Evolutionary conservation across 2,329 filamentous ascomycete species (phyloP), one percentile per base, ranked within the genome.

Genomic region (Clonostachys rhizophaga): DNA sequence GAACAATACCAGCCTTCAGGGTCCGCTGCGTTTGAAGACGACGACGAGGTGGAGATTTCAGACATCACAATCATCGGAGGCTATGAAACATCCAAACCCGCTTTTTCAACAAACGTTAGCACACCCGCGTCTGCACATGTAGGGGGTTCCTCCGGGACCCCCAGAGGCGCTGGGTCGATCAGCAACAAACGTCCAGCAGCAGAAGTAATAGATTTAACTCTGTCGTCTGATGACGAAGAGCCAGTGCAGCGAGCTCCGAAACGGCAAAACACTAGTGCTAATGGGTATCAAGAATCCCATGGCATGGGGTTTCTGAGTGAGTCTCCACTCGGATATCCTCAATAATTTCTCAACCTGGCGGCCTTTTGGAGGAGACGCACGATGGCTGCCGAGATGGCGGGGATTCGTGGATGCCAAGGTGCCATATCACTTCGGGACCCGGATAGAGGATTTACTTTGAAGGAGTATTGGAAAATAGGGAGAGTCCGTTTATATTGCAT

Each of bases 171-270:
- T 30, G 63, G 57, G 13, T 60, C 65, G 18, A 65, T 54, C 34
- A 71, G 71, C 51, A 60, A 59, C 47, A 81, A 82, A 59, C 71
- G 78, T 18, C 67, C 71, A 2, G 65, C 68, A 4, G 65, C 75
- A 6, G 71, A 78, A 41, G 73, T 83, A 3, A 83, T 84, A 50
- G 81, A 84, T 54, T 62, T 84, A 51, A 84, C 80, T 1, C 59
- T 79, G 7, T 79, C 75, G 43, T 69, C 71, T 45, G 78, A 79
- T 49, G 76, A 81, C 41, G 78, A 80, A 46, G 75, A 78, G 42
- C 65, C 70, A 5, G 58, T 67, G 4, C 65, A 67, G 34, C 72
- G 71, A 9, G 65, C 74, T 2, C 50, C 64, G 6, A 82, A 83
- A 62, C 69, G 77, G 43, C 71, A 74, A 50, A 49, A 49, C 36